A percentile compares a stretch with the other conserved stretches of the same genome.
phyloP scores from a whole-genome alignment of 2,329 filamentous ascomycete genomes.

The Leptographium procerum region DNA sequence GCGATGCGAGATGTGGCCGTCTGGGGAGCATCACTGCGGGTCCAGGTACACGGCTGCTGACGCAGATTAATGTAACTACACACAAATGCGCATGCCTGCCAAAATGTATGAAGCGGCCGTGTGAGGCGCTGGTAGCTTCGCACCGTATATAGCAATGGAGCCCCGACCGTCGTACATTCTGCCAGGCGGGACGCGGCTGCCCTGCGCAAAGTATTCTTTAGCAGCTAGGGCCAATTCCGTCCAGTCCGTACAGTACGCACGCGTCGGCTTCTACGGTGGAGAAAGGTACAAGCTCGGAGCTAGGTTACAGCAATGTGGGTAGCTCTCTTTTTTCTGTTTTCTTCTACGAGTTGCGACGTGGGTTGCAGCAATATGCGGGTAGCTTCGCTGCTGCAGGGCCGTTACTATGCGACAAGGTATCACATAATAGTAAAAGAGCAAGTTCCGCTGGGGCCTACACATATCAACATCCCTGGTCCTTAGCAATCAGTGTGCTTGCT shows the following conservation, averaged over 20 bases:
- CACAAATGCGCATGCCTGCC: neutral
- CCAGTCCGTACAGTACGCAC: neutral
- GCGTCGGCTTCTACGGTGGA: conserved; percentile 3
- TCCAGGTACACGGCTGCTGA: conserved; percentile 16
- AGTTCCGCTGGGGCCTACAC: neutral
- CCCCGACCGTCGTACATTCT: neutral
- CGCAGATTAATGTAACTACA: conserved; percentile 18
- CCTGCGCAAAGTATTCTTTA: neutral
- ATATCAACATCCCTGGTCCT: neutral
- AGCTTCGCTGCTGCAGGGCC: neutral
- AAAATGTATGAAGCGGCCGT: neutral
- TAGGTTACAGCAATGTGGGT: conserved; percentile 1
- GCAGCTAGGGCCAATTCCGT: neutral
- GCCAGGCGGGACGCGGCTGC: neutral
- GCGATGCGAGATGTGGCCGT: conserved; percentile 13
- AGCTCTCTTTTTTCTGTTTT: neutral
- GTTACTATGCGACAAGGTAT: neutral
- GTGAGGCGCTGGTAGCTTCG: neutral
- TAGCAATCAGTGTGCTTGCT: neutral
- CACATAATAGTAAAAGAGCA: neutral
- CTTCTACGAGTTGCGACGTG: neutral
- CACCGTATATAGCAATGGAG: neutral
- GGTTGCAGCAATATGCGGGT: neutral
- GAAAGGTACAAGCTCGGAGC: neutral
- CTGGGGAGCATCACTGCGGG: conserved; percentile 13